Evolutionary conservation across 1,139 yeast genomes (phyloP).

Genomic region (Taphrina pruni): DNA sequence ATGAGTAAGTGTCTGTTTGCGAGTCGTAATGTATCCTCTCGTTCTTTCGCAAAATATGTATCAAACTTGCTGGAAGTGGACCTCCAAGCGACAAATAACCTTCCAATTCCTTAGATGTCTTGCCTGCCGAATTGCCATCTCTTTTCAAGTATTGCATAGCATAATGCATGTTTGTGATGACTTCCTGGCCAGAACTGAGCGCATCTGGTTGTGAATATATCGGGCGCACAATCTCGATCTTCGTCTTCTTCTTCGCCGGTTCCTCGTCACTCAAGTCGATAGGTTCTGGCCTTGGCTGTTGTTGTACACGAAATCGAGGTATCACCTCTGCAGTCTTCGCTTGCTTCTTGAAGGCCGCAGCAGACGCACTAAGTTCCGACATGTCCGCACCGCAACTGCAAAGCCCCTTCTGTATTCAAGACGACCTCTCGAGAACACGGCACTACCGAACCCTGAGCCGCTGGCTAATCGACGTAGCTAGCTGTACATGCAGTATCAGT

Average conservation of each 20-base stretch:
- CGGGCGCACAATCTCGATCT: conserved; percentile 14
- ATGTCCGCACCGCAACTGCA: not conserved
- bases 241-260: conserved; percentile 45
- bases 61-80: conserved; percentile 33
- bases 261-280: conserved; percentile 47
- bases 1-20: conserved; percentile 70
- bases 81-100: conserved; percentile 32
- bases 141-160: conserved; percentile 83
- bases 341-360: conserved; percentile 66
- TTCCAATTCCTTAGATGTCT: conserved; percentile 44
- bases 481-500: too few relatives aligned
- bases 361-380: conserved; percentile 54
- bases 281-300: conserved; percentile 48
- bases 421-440: too few relatives aligned
- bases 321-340: conserved; percentile 53
- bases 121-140: conserved; percentile 55
- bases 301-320: conserved; percentile 58
- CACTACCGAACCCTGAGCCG: too few relatives aligned
- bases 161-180: conserved; percentile 78
- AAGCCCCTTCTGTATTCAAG: too few relatives aligned
- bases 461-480: too few relatives aligned
- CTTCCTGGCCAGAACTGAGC: conserved; percentile 62
- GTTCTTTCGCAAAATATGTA: conserved; percentile 38
- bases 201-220: conserved; percentile 53
- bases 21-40: conserved; percentile 59